These are phyloP conservation scores for Pyricularia pennisetigena DNA, from an alignment of 2,329 filamentous ascomycete genomes.

Conservation along the genomic window DNA sequence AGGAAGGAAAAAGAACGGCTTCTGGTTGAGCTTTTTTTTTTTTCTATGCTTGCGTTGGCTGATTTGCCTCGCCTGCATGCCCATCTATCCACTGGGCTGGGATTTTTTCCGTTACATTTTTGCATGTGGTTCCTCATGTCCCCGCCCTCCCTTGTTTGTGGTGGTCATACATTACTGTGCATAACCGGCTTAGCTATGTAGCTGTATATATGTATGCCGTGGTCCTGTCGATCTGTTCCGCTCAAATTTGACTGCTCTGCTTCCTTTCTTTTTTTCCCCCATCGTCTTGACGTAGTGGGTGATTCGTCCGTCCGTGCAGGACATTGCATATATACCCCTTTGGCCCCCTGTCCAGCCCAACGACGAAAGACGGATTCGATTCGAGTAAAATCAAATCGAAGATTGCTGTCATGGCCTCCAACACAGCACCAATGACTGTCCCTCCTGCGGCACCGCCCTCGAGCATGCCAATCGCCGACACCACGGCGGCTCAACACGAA, in stretches of 20 bases:
- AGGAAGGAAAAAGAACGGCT: no score
- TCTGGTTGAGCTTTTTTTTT: neutral
- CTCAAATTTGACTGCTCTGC: neutral
- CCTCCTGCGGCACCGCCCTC: neutral
- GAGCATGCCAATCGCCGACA: neutral
- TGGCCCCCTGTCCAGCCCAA: neutral
- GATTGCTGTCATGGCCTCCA: neutral
- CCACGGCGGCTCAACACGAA: neutral
- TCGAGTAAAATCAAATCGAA: neutral
- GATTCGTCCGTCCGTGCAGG: neutral
- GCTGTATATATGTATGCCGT: neutral
- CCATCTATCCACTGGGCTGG: neutral
- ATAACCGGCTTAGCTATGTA: neutral
- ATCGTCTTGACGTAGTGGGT: neutral
- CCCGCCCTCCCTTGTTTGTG: neutral
- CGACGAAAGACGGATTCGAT: neutral
- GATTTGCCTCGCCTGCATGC: neutral
- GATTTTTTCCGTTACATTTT: neutral
- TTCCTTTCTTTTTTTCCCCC: neutral
- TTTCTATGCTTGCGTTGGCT: neutral
- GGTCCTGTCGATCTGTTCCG: neutral
- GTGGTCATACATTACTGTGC: neutral
- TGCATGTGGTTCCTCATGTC: neutral
- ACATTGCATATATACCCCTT: neutral
- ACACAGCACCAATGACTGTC: neutral